Conservation (phyloP, 148 eudicot species). For the Fagopyrum tataricum region DNA sequence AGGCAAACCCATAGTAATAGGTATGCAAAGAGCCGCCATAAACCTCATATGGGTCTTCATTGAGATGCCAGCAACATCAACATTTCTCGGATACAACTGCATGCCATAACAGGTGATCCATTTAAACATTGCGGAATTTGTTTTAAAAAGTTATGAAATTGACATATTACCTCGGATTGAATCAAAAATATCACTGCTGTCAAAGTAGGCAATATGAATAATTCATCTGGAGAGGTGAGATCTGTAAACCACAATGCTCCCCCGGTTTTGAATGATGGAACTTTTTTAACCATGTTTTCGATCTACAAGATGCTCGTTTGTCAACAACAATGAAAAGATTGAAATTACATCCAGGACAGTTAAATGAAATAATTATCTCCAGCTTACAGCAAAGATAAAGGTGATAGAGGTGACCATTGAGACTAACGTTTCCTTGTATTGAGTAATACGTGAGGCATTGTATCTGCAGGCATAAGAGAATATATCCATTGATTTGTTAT, state of each 20-base stretch:
- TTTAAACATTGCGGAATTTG: background rate
- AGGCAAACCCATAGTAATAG: too few species aligned
- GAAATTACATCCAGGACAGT: background rate
- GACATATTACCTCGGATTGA: background rate
- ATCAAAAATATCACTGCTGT: background rate
- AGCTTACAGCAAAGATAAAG: constrained; percentile 79
- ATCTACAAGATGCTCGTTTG: constrained; percentile 35
- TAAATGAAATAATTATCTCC: background rate
- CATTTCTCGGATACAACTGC: too few species aligned
- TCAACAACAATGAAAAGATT: background rate
- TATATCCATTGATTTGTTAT: background rate
- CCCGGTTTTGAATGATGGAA: constrained; percentile 68
- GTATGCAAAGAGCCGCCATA: too few species aligned
- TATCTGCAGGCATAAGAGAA: constrained; percentile 27
- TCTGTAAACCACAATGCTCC: constrained; percentile 79
- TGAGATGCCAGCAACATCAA: too few species aligned
- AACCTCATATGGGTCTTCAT: too few species aligned
- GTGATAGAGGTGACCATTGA: constrained; percentile 54
- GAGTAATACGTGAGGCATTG: constrained; percentile 49
- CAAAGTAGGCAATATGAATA: constrained; percentile 56
- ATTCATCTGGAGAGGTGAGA: constrained; percentile 66
- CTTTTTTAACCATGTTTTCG: constrained; percentile 72
- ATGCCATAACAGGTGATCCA: background rate
- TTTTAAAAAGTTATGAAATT: too few species aligned
- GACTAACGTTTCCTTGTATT: constrained; percentile 51